Conservation (phyloP, 2,329 filamentous ascomycete genomes). For the Neopestalotiopsis rosae region DNA sequence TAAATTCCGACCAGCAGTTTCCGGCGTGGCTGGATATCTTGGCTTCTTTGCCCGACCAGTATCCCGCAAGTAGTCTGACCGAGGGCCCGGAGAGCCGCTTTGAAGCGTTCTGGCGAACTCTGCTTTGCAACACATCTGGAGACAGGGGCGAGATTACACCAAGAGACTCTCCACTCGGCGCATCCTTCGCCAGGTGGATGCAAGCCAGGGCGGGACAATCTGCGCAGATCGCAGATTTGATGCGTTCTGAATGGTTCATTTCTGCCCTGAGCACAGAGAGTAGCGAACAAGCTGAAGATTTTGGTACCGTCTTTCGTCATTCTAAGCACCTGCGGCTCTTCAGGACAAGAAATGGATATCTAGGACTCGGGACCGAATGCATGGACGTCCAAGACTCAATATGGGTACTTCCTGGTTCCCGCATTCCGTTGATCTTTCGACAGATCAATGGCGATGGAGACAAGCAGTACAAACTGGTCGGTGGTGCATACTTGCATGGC, state of each 20-base stretch:
- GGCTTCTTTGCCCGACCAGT: neutral
- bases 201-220: neutral
- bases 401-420: neutral
- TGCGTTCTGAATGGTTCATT: neutral
- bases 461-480: neutral
- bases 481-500: neutral
- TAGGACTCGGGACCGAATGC: neutral
- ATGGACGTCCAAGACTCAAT: neutral
- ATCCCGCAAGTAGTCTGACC: neutral
- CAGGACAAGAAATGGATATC: neutral
- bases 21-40: neutral
- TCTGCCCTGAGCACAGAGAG: neutral
- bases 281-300: neutral
- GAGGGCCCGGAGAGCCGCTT: neutral
- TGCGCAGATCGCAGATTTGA: neutral
- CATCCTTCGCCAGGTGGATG: neutral
- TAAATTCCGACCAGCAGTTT: neutral
- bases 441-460: neutral
- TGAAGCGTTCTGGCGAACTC: neutral
- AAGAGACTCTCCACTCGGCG: neutral
- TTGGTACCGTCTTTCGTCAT: neutral
- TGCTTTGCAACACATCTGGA: neutral
- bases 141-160: neutral
- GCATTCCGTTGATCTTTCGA: neutral
- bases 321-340: neutral